Evolutionary conservation across 495 filamentous ascomycete genomes (phyloP).

Genomic region (Neurospora sp.): DNA sequence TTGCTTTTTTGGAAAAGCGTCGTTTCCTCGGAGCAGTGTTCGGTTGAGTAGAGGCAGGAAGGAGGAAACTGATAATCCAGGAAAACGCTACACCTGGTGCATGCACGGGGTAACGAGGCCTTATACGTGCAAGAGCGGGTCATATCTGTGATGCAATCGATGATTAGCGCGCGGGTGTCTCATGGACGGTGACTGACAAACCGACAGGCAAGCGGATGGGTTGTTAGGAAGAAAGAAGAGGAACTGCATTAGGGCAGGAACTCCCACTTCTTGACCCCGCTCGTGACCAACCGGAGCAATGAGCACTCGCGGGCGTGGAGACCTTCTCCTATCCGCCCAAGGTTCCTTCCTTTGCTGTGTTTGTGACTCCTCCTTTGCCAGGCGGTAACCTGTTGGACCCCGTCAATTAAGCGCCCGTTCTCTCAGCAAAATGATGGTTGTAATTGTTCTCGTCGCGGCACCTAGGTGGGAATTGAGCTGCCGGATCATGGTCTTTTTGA

Average conservation of each 20-base stretch:
- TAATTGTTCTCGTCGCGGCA: background rate
- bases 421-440: rapidly evolving
- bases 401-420: background rate
- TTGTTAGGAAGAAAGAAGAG: background rate
- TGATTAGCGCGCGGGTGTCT: too few relatives aligned
- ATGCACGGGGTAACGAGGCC: too few relatives aligned
- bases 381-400: background rate
- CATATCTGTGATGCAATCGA: too few relatives aligned
- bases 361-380: background rate
- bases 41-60: too few relatives aligned
- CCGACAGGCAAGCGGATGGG: background rate
- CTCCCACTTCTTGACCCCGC: background rate
- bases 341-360: background rate
- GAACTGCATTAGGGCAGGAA: background rate
- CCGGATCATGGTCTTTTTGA: background rate
- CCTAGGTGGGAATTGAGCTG: background rate
- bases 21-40: too few relatives aligned
- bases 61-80: too few relatives aligned
- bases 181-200: background rate
- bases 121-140: too few relatives aligned
- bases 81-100: too few relatives aligned
- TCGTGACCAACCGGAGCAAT: background rate
- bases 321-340: background rate
- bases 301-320: background rate
- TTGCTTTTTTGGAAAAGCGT: too few relatives aligned